Conservation (phyloP, 306 rosid species). For the Medicago ruthenica region DNA sequence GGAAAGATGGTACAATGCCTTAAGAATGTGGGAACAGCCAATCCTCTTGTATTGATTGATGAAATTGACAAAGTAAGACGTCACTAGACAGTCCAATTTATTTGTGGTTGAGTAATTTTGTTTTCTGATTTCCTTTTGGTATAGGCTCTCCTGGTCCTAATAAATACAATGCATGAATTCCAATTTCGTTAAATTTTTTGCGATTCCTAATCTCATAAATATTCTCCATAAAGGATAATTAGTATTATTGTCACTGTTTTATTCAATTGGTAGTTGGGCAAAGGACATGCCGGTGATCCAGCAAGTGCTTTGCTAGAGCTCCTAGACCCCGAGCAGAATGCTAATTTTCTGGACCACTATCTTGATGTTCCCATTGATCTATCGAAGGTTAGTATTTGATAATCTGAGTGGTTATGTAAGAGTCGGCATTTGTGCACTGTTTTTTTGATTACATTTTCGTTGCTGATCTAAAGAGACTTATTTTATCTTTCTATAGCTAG, state of each 20-base stretch:
- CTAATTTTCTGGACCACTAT: slow-evolving; percentile 97
- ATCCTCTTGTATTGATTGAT: slow-evolving; percentile 96
- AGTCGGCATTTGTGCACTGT: slow-evolving; percentile 21
- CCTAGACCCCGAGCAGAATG: slow-evolving; percentile 99
- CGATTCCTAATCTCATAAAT: background rate
- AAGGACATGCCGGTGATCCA: slow-evolving; percentile 99
- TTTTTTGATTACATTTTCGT: background rate
- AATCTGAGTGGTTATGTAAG: slow-evolving; percentile 24
- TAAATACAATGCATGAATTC: slow-evolving; percentile 20
- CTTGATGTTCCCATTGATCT: slow-evolving; percentile 98
- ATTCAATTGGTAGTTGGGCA: slow-evolving; percentile 83
- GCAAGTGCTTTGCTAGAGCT: slow-evolving; percentile 99
- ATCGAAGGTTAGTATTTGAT: slow-evolving; percentile 75
- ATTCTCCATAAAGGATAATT: background rate
- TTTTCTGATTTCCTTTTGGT: slow-evolving; percentile 34
- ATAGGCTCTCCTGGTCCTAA: slow-evolving; percentile 1
- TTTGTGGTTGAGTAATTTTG: slow-evolving; percentile 20
- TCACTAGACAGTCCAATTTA: slow-evolving; percentile 39
- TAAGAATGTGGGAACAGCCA: slow-evolving; percentile 93
- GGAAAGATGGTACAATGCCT: slow-evolving; percentile 99
- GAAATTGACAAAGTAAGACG: slow-evolving; percentile 93
- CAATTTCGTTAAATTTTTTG: slow-evolving; percentile 17
- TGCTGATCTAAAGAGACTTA: slow-evolving; percentile 11
- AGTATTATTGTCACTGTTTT: slow-evolving; percentile 40
- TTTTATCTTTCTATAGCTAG: slow-evolving; percentile 3